phyloP scores from a whole-genome alignment of 768 basidiomycete genomes.

The Calocybe gangraenosa region DNA sequence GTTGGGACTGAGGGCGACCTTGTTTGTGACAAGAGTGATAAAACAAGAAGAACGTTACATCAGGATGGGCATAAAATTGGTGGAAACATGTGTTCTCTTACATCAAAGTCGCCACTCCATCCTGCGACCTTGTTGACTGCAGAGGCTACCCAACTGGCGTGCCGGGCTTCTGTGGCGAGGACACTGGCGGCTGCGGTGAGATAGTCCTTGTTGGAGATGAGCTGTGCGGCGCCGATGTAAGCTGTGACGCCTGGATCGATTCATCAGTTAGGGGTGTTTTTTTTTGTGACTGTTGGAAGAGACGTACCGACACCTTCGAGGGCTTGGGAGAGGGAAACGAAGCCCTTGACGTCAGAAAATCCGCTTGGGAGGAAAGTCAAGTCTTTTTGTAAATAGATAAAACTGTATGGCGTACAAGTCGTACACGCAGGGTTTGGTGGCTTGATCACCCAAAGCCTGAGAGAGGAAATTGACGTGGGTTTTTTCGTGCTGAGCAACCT shows the following conservation, averaged over 20 bases:
- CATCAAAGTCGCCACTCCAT: conserved; percentile 53
- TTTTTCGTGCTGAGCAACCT: conserved; percentile 48
- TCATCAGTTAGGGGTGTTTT: background rate
- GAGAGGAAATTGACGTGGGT: conserved; percentile 43
- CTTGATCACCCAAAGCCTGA: conserved; percentile 38
- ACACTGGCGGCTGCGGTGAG: conserved; percentile 53
- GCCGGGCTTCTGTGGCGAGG: conserved; percentile 55
- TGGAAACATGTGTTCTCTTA: conserved; percentile 9
- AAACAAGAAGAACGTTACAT: background rate
- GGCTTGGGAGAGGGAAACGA: conserved; percentile 43
- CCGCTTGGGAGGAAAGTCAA: conserved; percentile 27
- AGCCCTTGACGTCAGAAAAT: conserved; percentile 43
- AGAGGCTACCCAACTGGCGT: conserved; percentile 50
- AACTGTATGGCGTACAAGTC: conserved; percentile 36
- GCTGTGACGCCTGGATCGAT: conserved; percentile 34
- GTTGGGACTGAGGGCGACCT: conserved; percentile 27
- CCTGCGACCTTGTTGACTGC: conserved; percentile 37
- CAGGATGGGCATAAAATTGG: conserved; percentile 1
- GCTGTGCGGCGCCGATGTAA: conserved; percentile 51
- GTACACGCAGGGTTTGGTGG: conserved; percentile 55
- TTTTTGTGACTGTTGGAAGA: background rate
- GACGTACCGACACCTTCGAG: conserved; percentile 50
- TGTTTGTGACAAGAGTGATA: too few species aligned
- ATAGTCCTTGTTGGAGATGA: conserved; percentile 38
- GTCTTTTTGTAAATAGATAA: too few species aligned